Evolutionary conservation across 2,329 filamentous ascomycete species (phyloP).

Genomic region (Ceratocystis colombiana): DNA sequence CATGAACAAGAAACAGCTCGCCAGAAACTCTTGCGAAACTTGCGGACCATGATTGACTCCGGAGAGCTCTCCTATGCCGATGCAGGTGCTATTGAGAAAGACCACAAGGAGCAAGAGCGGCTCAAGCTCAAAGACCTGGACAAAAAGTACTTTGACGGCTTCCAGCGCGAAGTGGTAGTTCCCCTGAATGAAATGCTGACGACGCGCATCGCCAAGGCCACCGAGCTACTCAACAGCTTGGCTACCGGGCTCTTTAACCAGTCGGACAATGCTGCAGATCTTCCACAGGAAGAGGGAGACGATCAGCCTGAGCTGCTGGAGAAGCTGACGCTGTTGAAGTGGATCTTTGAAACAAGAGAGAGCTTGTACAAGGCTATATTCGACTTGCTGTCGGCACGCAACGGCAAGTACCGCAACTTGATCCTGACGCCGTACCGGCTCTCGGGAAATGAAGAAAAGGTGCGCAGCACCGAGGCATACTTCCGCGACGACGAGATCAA

Average conservation of each 20-base stretch:
- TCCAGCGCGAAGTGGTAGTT: constrained; percentile 72
- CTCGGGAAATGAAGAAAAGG: constrained; percentile 66
- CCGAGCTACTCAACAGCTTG: constrained; percentile 46
- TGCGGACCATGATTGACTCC: constrained; percentile 67
- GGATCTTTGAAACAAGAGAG: constrained; percentile 94
- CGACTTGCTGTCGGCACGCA: constrained; percentile 73
- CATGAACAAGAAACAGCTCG: constrained; percentile 44
- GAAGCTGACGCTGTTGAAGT: constrained; percentile 88
- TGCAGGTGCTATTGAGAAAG: constrained; percentile 69
- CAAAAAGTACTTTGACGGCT: constrained; percentile 72
- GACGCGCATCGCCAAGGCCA: constrained; percentile 61
- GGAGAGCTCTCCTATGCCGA: constrained; percentile 75
- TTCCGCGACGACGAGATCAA: constrained; percentile 69
- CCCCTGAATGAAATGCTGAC: constrained; percentile 73
- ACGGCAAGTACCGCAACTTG: constrained; percentile 75
- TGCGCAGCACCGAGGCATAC: constrained; percentile 68
- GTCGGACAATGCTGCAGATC: constrained; percentile 59
- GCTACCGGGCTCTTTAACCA: constrained; percentile 20
- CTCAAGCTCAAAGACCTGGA: constrained; percentile 60
- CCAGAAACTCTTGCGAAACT: constrained; percentile 58
- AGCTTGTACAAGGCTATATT: constrained; percentile 74
- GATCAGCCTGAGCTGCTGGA: constrained; percentile 89
- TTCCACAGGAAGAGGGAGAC: constrained; percentile 88
- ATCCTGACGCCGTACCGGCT: constrained; percentile 70
- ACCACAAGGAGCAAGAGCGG: constrained; percentile 59